phyloP scores from a whole-genome alignment of 306 rosid species.

The Vachellia pachyceras region DNA sequence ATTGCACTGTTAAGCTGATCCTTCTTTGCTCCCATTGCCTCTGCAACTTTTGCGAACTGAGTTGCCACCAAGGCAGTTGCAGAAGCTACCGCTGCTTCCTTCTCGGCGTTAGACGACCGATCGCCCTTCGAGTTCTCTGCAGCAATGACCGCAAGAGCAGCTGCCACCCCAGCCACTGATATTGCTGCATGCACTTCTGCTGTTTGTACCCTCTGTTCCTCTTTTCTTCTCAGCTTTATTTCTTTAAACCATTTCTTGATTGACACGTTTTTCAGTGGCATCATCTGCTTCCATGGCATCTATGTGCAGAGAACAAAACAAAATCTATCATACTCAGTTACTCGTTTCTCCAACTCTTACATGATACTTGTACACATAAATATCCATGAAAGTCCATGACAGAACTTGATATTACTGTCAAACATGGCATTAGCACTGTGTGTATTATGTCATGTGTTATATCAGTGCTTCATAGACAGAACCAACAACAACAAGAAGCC shows the following conservation, averaged over 20 bases:
- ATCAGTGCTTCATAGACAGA: no score
- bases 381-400: no score
- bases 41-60: conserved; percentile 90
- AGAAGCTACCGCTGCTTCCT: conserved; percentile 83
- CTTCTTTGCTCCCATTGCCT: conserved; percentile 92
- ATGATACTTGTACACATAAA: no score
- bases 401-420: no score
- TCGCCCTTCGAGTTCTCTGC: conserved; percentile 60
- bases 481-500: no score
- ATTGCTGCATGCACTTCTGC: conserved; percentile 97
- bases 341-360: no score
- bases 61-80: conserved; percentile 90
- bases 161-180: conserved; percentile 91
- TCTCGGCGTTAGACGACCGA: conserved; percentile 42
- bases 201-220: conserved; percentile 74
- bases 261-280: conserved; percentile 70
- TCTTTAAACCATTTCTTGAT: conserved; percentile 91
- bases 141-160: conserved; percentile 89
- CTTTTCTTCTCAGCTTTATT: conserved; percentile 71
- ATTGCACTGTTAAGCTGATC: conserved; percentile 65
- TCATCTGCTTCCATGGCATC: conserved; percentile 85
- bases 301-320: conserved; percentile 33
- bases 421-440: no score
- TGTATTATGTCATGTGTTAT: no score
- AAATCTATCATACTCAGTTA: background rate